Conservation (phyloP, 2,329 filamentous ascomycete genomes). For the Xylaria arbuscula region DNA sequence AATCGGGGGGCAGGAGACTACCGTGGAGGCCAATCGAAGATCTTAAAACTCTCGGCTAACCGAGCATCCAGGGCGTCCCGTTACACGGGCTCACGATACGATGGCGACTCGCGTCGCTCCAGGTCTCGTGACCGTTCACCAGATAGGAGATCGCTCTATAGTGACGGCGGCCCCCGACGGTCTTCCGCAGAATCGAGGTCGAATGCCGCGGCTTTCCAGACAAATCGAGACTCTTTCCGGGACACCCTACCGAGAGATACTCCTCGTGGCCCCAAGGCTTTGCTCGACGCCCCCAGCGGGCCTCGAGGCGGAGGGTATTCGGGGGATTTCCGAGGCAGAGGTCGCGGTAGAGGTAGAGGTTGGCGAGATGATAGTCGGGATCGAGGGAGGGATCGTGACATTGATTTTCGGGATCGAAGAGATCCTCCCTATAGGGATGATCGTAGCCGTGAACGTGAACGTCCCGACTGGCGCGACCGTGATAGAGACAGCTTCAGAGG, state of each 20-base stretch:
- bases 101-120: conserved; percentile 70
- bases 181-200: conserved; percentile 69
- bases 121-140: conserved; percentile 77
- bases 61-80: conserved; percentile 58
- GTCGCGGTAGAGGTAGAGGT: conserved; percentile 64
- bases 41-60: conserved; percentile 33
- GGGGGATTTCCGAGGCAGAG: conserved; percentile 72
- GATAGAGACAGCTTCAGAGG: conserved; percentile 67
- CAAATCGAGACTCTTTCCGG: conserved; percentile 68
- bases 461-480: conserved; percentile 61
- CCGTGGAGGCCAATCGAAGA: not conserved
- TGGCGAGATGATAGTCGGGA: conserved; percentile 74
- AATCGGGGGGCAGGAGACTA: not conserved
- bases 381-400: conserved; percentile 68
- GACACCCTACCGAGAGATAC: conserved; percentile 73
- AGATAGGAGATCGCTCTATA: conserved; percentile 65
- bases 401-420: conserved; percentile 67
- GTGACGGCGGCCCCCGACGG: conserved; percentile 75
- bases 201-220: conserved; percentile 69
- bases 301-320: conserved; percentile 75
- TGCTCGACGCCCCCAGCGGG: conserved; percentile 75
- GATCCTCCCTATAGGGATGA: conserved; percentile 67
- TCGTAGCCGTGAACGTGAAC: conserved; percentile 67
- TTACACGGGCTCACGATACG: conserved; percentile 70
- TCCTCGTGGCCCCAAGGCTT: conserved; percentile 83